phyloP scores from a whole-genome alignment of 169 alveolate species.

The Plasmodium sp. region DNA sequence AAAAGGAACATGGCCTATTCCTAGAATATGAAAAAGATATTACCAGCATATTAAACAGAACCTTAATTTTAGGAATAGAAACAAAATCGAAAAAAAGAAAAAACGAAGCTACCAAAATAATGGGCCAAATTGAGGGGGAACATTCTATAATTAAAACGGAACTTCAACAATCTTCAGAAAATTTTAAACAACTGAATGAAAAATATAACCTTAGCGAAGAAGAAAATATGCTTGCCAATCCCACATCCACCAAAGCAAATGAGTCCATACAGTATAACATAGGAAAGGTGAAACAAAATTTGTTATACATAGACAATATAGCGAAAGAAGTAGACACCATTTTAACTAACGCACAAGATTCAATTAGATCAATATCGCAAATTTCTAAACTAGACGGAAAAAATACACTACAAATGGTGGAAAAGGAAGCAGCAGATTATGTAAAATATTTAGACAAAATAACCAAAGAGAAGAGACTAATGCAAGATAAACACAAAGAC shows the following conservation, averaged over 20 bases:
- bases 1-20: background rate
- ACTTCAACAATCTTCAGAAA: background rate
- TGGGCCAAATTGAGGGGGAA: background rate
- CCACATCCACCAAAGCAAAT: background rate
- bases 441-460: background rate
- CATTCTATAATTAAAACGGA: background rate
- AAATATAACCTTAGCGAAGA: background rate
- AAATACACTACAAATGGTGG: background rate
- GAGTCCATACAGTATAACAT: background rate
- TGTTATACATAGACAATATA: background rate
- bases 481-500: background rate
- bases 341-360: background rate
- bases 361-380: background rate
- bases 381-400: background rate
- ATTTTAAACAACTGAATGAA: background rate
- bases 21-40: background rate
- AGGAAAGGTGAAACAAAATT: background rate
- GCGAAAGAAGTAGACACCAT: background rate
- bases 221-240: background rate
- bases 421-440: background rate
- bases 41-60: background rate
- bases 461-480: background rate
- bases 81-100: slow-evolving; percentile 5
- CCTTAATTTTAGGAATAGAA: background rate
- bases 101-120: background rate